phyloP scores from a whole-genome alignment of 2,329 filamentous ascomycete species.

The Gnomoniopsis sp. region DNA sequence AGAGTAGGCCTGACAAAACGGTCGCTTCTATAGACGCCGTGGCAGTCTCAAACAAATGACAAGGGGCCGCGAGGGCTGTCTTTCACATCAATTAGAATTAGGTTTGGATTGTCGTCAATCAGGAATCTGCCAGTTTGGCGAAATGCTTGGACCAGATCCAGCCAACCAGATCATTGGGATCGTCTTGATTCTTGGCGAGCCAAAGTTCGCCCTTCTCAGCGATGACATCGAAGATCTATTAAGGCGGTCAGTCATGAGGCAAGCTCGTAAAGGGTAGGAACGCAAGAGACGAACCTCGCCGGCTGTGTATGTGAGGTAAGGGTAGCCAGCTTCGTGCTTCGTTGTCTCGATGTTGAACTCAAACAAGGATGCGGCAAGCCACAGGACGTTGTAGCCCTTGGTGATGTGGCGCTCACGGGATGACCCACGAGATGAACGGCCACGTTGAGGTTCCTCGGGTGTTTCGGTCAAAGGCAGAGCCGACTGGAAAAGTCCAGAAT shows the following conservation, averaged over 20 bases:
- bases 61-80: not conserved
- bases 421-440: conserved; percentile 52
- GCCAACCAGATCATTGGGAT: conserved; percentile 71
- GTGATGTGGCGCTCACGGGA: conserved; percentile 54
- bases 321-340: conserved; percentile 89
- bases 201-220: conserved; percentile 96
- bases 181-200: conserved; percentile 97
- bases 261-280: not conserved
- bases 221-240: conserved; percentile 81
- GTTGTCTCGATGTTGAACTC: conserved; percentile 96
- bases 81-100: not conserved
- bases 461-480: conserved; percentile 77
- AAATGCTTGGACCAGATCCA: conserved; percentile 99
- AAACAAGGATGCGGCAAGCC: conserved; percentile 89
- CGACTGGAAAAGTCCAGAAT: conserved; percentile 80
- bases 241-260: conserved; percentile 7
- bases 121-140: conserved; percentile 58
- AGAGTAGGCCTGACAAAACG: not conserved
- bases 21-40: conserved; percentile 8
- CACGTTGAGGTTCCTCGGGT: conserved; percentile 46
- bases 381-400: conserved; percentile 69
- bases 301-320: conserved; percentile 91
- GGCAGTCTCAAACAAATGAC: conserved; percentile 3
- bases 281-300: conserved; percentile 64
- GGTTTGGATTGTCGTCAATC: not conserved